Evolutionary conservation across 2,329 filamentous ascomycete species (phyloP), one percentile per base, ranked within the genome.

Genomic region (Fusarium sp.): DNA sequence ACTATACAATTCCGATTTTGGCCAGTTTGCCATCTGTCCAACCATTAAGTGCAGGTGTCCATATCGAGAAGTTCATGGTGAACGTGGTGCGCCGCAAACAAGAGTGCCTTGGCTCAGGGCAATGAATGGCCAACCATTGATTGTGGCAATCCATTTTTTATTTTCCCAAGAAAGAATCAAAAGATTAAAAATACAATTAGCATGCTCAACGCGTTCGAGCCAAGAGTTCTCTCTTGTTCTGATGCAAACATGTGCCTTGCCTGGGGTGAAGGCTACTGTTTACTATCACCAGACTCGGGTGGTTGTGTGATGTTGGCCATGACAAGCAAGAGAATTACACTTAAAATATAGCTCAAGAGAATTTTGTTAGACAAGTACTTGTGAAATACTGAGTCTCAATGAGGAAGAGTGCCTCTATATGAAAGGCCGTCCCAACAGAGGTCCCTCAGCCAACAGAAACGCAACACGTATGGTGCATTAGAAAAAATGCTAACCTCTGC

Each of bases 221-320:
- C 78, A 0, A 77, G 80, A 1, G 77, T 84, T 0, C 3, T n/a
- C 6, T n/a, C 1, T 31, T 31, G 6, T 52, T n/a, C 18, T n/a
- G 1, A 20, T 20, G 18, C 18, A 52, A 52, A 7, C 27, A 20
- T 2, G 27, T 52, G 2, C 18, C 5, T 52, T 20, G 27, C 47
- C 63, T 0, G 29, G 71, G 3, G 50, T 45, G 1, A n/a, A 18
- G 14, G 16, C 4, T 27, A 22, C 56, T 1, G 24, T 73, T 5
- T 62, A 73, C 2, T 59, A 59, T 0, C 40, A 58, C 8, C 47
- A 50, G 5, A 14, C 31, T 64, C 47, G 3, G 22, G 22, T 24
- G 8, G 22, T 47, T 24, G 2, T 0, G 10, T 40, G 4, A 20
- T 71, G 5, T 50, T 64, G 27, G 67, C 57, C 0, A 56, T 42